A percentile compares a stretch with the other conserved stretches of the same genome.
These are phyloP conservation scores for Colletotrichum cordylinicola DNA, from an alignment of 2,329 filamentous ascomycete species.

Conservation along the genomic window DNA sequence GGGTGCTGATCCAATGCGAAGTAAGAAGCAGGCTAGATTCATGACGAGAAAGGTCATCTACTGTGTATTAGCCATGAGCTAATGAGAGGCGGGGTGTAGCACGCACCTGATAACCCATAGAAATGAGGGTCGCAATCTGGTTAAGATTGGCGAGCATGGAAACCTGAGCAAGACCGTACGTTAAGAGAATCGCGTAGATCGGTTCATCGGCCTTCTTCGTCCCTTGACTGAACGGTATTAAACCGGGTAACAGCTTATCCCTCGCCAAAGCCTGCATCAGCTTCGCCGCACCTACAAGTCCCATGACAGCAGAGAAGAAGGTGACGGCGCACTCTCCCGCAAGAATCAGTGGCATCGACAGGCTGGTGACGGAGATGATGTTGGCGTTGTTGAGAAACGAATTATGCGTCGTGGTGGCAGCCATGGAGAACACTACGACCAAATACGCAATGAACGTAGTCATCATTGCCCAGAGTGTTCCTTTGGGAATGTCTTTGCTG, in stretches of 20 bases:
- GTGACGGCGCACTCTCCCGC: constrained; percentile 84
- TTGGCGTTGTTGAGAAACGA: constrained; percentile 80
- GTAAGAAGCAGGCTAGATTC: constrained; percentile 84
- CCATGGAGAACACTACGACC: constrained; percentile 79
- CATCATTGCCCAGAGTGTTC: constrained; percentile 79
- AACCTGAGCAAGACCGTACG: constrained; percentile 76
- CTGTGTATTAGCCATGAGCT: background rate
- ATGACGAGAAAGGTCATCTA: constrained; percentile 89
- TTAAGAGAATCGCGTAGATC: constrained; percentile 76
- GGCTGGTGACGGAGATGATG: constrained; percentile 80
- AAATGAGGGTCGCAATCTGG: constrained; percentile 87
- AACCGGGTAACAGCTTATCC: constrained; percentile 79
- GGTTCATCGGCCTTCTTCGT: constrained; percentile 77
- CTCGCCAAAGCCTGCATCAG: constrained; percentile 82
- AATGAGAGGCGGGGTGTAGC: background rate
- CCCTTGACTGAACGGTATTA: constrained; percentile 76
- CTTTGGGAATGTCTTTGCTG: constrained; percentile 82
- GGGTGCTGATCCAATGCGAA: constrained; percentile 86
- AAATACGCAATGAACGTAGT: constrained; percentile 80
- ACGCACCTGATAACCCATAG: constrained; percentile 81
- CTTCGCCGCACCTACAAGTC: constrained; percentile 84
- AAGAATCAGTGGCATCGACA: constrained; percentile 76
- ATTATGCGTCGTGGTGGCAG: constrained; percentile 73
- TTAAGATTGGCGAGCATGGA: constrained; percentile 86
- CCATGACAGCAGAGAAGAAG: constrained; percentile 88